These are phyloP conservation scores for Porosira glacialis DNA, from an alignment of 352 stramenopile species.

Conservation along the genomic window DNA sequence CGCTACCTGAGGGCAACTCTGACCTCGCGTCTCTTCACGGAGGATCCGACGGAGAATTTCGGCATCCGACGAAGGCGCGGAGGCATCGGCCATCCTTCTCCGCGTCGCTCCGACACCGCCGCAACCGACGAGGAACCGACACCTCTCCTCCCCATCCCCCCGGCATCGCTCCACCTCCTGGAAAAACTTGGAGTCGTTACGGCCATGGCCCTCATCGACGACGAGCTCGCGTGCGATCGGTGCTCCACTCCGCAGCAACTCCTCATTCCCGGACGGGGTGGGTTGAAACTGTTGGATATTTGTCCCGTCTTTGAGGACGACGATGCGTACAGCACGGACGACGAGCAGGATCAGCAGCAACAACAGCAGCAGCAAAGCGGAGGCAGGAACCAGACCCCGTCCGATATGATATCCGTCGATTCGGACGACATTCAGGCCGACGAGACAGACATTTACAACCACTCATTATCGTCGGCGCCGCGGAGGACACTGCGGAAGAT, in stretches of 20 bases:
- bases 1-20: no score
- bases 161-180: constrained; percentile 64
- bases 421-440: constrained; percentile 45
- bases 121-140: no score
- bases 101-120: no score
- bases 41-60: no score
- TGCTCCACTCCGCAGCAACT: constrained; percentile 76
- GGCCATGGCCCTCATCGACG: constrained; percentile 70
- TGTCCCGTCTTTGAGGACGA: constrained; percentile 62
- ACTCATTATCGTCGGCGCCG: constrained; percentile 37
- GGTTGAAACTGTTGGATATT: constrained; percentile 78
- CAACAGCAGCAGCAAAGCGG: constrained; percentile 18
- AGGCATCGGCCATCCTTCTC: no score
- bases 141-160: constrained; percentile 60
- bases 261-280: constrained; percentile 69
- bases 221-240: constrained; percentile 77
- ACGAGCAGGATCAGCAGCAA: constrained; percentile 38
- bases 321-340: constrained; percentile 14
- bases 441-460: constrained; percentile 31
- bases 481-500: constrained; percentile 29
- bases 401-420: constrained; percentile 19
- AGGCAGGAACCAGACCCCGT: constrained; percentile 8
- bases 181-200: constrained; percentile 78
- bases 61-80: no score
- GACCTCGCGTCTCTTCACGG: no score